Base-by-base conservation (phyloP, 2,329 filamentous ascomycete genomes). In the Diaporthe capsici region DNA sequence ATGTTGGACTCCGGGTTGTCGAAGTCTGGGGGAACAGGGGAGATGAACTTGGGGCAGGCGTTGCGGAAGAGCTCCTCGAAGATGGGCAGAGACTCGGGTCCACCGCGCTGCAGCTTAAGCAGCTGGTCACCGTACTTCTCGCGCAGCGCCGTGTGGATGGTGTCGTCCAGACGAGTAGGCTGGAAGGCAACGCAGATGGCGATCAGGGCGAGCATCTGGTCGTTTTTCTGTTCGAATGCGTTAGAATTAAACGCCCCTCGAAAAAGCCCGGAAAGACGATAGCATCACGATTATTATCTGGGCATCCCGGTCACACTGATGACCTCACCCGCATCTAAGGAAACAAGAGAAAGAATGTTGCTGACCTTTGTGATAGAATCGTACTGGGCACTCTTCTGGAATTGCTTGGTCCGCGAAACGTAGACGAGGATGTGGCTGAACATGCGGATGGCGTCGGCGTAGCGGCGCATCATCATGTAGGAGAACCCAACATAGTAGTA, bases 391-490 rank as follows among this genome's bases (percentile, higher is more conserved):
- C 96, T 98, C 93, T 98, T 99, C 88, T 99, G 97, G 92, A 98
- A 98, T 91, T 98, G 98, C 94, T 99, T 99, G 84, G 97, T 99
- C 82, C 97, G 91, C 80, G 95, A 98, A 80, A 99, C 96, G 88
- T 98, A 99, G 87, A 99, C 94, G 81, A 99, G 92, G 86, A 99
- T 99, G 91, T 99, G 97, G 90, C 95, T 98, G 92, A 99, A 99
- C 94, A 98, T 98, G 90, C 96, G 95, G 88, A 99, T 98, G 85
- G 97, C 97, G 87, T 99, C 97, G 86, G 95, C 95, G 85, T 99
- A 99, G 84, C 97, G 95, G 88, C 97, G 95, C 95, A 98, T 98
- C 97, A 99, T 99, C 96, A 99, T 98, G 93, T 99, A 99, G 80
- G 95, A 98, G 92, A 99, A 99, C 81, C 97, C 97, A 78, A 99